These are phyloP conservation scores for Rhypophila decipiens DNA, from an alignment of 495 filamentous ascomycete species.

Conservation along the genomic window DNA sequence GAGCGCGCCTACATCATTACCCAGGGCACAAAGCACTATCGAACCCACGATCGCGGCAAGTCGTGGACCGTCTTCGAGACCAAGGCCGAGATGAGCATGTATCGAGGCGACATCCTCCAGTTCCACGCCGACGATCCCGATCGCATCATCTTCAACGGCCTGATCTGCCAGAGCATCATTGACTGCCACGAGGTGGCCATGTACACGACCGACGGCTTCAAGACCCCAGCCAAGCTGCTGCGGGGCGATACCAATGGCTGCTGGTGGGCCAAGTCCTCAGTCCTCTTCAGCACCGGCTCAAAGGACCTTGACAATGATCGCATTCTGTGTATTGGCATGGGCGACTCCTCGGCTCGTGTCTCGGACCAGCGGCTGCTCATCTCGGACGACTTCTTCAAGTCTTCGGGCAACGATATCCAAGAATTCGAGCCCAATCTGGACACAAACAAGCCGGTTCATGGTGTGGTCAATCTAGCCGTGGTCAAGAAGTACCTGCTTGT, in stretches of 20 bases:
- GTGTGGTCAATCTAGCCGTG: slow-evolving; percentile 66
- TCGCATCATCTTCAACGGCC: slow-evolving; percentile 74
- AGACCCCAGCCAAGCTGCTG: slow-evolving; percentile 53
- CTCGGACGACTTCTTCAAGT: slow-evolving; percentile 70
- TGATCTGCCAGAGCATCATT: slow-evolving; percentile 52
- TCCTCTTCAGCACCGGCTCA: slow-evolving; percentile 62
- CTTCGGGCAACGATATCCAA: slow-evolving; percentile 42
- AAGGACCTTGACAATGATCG: slow-evolving; percentile 54
- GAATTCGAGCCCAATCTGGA: slow-evolving; percentile 70
- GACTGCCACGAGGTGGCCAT: slow-evolving; percentile 52
- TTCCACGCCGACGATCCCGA: slow-evolving; percentile 79
- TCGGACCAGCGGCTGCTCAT: slow-evolving; percentile 68
- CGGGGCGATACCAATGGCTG: slow-evolving; percentile 62
- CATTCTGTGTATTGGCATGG: slow-evolving; percentile 70
- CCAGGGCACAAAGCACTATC: slow-evolving; percentile 59
- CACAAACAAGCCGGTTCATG: slow-evolving; percentile 61
- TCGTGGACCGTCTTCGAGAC: slow-evolving; percentile 70
- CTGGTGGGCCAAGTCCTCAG: slow-evolving; percentile 72
- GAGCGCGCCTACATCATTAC: slow-evolving; percentile 74
- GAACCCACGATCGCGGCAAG: slow-evolving; percentile 72
- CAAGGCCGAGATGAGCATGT: slow-evolving; percentile 37
- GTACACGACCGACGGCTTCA: slow-evolving; percentile 84
- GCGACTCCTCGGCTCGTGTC: slow-evolving; percentile 51
- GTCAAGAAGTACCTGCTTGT: slow-evolving; percentile 83
- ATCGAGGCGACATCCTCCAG: slow-evolving; percentile 45